Evolutionary conservation across 805 yeast species (phyloP).

Genomic region (Kazachstania psychrophila): DNA sequence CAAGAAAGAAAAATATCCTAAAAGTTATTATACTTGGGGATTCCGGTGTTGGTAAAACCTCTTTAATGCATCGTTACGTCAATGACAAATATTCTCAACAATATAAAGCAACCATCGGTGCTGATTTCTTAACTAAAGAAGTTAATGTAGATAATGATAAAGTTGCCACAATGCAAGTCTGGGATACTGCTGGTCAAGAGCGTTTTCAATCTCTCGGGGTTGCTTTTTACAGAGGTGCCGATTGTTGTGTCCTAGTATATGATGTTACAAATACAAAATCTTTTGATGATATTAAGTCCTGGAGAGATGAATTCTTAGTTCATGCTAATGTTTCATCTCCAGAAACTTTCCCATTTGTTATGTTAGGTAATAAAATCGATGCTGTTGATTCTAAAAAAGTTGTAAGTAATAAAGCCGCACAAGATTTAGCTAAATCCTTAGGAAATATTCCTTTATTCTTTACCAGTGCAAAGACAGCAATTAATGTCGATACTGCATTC

Average conservation of each 20-base stretch:
- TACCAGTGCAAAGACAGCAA: slow-evolving; percentile 95
- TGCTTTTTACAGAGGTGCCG: slow-evolving; percentile 96
- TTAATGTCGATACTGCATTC: slow-evolving; percentile 90
- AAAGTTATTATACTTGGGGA: slow-evolving; percentile 92
- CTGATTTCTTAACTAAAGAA: slow-evolving; percentile 91
- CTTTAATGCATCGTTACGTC: slow-evolving; percentile 94
- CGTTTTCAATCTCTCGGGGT: slow-evolving; percentile 94
- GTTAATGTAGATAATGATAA: slow-evolving; percentile 66
- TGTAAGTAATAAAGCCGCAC: slow-evolving; percentile 50
- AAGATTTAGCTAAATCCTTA: slow-evolving; percentile 49
- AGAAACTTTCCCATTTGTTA: slow-evolving; percentile 90
- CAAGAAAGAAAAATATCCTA: slow-evolving; percentile 63
- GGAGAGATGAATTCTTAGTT: slow-evolving; percentile 93
- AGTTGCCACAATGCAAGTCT: slow-evolving; percentile 54
- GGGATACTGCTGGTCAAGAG: slow-evolving; percentile 99
- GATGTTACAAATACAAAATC: slow-evolving; percentile 94
- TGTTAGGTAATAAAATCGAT: slow-evolving; percentile 90
- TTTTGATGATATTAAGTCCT: slow-evolving; percentile 75
- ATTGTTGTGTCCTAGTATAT: slow-evolving; percentile 91
- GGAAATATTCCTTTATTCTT: slow-evolving; percentile 88
- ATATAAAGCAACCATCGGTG: slow-evolving; percentile 96
- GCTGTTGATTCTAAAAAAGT: slow-evolving; percentile 84
- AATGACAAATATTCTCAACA: slow-evolving; percentile 90
- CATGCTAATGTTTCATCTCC: slow-evolving; percentile 93
- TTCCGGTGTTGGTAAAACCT: slow-evolving; percentile 96